Evolutionary conservation across 1,284 basidiomycete species (phyloP).

Genomic region (Omphalotus olearius): DNA sequence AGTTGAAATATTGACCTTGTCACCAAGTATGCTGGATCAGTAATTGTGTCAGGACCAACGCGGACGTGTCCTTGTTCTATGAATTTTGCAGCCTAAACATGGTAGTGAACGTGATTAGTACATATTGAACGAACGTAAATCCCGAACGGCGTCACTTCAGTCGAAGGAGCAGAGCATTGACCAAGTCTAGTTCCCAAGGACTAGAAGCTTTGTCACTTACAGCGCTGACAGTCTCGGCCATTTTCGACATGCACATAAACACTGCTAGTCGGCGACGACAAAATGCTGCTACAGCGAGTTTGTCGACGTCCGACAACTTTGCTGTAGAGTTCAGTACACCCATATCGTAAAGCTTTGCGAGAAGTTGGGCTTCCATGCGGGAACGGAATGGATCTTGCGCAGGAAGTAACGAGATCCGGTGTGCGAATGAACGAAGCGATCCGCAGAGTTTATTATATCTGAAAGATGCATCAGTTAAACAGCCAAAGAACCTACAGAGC

Average conservation of each 20-base stretch:
- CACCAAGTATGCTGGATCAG: conserved; percentile 95
- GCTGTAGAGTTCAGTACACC: conserved; percentile 80
- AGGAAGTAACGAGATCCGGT: conserved; percentile 85
- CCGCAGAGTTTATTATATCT: conserved; percentile 97
- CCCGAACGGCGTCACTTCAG: neutral
- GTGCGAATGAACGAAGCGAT: conserved; percentile 79
- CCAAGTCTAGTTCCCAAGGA: neutral
- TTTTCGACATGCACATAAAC: conserved; percentile 89
- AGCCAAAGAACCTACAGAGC: neutral
- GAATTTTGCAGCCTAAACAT: conserved; percentile 83
- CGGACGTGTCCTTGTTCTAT: conserved; percentile 98
- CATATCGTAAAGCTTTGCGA: conserved; percentile 97
- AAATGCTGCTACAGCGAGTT: conserved; percentile 93
- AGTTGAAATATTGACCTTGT: conserved; percentile 52
- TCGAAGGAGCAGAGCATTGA: neutral
- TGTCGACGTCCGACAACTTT: conserved; percentile 91
- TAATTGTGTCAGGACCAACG: conserved; percentile 94
- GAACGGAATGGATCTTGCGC: conserved; percentile 87
- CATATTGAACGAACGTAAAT: conserved; percentile 1
- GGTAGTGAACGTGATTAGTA: neutral
- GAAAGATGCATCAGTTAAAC: conserved; percentile 13
- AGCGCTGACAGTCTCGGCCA: conserved; percentile 94
- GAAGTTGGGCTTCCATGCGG: conserved; percentile 82
- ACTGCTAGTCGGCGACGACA: conserved; percentile 91
- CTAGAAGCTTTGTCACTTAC: conserved; percentile 43